These are phyloP conservation scores for Solanum lycopersicoides DNA, from an alignment of 257 asterid species.

Conservation along the genomic window DNA sequence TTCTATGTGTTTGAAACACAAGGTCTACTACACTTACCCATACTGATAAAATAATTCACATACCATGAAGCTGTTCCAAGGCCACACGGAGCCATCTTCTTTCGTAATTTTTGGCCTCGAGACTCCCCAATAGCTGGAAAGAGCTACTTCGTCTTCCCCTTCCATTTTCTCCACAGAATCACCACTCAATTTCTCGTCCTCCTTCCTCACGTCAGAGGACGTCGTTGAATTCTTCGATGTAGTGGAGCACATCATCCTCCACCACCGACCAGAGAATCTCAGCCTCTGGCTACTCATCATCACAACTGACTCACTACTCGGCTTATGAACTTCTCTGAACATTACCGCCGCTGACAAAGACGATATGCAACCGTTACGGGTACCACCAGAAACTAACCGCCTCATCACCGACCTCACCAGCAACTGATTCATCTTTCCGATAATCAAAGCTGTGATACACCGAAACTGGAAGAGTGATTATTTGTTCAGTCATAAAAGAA, in stretches of 20 bases:
- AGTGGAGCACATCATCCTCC: not conserved
- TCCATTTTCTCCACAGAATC: slow-evolving; percentile 13
- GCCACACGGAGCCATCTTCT: slow-evolving; percentile 90
- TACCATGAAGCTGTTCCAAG: slow-evolving; percentile 98
- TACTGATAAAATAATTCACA: not conserved
- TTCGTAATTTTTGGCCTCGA: slow-evolving; percentile 37
- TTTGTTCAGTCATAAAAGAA: not conserved
- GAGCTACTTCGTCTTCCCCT: slow-evolving; percentile 14
- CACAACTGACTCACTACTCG: not conserved
- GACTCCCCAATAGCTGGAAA: slow-evolving; percentile 86
- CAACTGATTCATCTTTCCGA: slow-evolving; percentile 39
- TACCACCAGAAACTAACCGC: slow-evolving; percentile 34
- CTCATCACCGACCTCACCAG: slow-evolving; percentile 26
- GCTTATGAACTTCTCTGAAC: not conserved
- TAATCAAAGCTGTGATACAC: not conserved
- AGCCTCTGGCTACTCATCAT: not conserved
- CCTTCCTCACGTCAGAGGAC: slow-evolving; percentile 6
- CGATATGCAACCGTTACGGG: slow-evolving; percentile 11
- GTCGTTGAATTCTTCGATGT: not conserved
- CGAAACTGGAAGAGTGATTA: not conserved
- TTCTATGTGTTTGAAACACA: not conserved
- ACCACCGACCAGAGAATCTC: not conserved
- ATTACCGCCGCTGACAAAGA: slow-evolving; percentile 5
- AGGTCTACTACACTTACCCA: no score
- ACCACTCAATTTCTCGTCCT: slow-evolving; percentile 13